Percentiles rank a stretch among this genome's conserved stretches.
Evolutionary conservation across 2,329 filamentous ascomycete genomes (phyloP).

Genomic region (Ceratocystis albifundus): DNA sequence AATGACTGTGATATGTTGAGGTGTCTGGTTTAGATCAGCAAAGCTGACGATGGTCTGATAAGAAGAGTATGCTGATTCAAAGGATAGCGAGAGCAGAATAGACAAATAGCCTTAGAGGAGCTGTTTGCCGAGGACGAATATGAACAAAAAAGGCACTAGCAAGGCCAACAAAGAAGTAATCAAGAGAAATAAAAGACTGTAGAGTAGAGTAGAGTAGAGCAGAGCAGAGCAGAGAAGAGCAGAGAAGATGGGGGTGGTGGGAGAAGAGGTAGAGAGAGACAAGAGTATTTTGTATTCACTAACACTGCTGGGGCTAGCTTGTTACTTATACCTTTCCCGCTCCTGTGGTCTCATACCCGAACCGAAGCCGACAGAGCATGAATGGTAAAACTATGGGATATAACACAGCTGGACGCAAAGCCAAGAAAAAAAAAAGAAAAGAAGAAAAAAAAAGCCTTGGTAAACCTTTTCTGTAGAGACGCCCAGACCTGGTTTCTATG

Average conservation of each 20-base stretch:
- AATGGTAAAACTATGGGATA: background rate
- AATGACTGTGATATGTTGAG: too few relatives aligned
- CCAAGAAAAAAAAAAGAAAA: background rate
- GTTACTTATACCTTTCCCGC: constrained; percentile 3
- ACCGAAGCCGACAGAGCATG: background rate
- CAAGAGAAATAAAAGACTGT: background rate
- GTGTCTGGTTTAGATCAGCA: background rate
- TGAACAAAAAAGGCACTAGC: background rate
- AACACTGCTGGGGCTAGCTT: background rate
- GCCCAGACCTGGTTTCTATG: background rate
- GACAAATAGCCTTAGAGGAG: background rate
- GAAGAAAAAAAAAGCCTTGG: constrained; percentile 3
- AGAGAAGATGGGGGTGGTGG: background rate
- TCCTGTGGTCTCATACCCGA: background rate
- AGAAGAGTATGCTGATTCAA: background rate
- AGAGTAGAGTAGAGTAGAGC: background rate
- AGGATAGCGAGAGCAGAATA: background rate
- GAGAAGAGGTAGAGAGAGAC: background rate
- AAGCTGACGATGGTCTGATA: background rate
- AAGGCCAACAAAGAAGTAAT: background rate
- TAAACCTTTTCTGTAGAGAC: background rate
- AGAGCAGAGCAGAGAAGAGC: background rate
- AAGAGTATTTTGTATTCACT: background rate
- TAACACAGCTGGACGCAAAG: background rate
- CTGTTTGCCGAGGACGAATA: background rate